These are phyloP conservation scores for Turnera subulata DNA, from an alignment of 345 rosid genomes.

Conservation along the genomic window DNA sequence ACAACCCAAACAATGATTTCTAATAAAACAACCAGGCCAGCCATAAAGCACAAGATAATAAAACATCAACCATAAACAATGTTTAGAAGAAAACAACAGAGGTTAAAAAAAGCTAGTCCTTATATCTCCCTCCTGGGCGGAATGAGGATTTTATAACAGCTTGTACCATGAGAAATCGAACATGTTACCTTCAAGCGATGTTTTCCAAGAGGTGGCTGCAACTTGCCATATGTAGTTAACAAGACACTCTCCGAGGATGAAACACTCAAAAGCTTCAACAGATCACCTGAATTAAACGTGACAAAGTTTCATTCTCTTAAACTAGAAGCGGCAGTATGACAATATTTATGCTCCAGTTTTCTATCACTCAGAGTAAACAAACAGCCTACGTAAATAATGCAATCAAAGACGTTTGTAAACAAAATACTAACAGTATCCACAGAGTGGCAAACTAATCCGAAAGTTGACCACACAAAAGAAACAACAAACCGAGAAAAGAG, in stretches of 20 bases:
- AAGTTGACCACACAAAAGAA: too few species aligned
- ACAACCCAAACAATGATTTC: too few species aligned
- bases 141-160: too few species aligned
- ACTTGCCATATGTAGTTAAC: slow-evolving; percentile 78
- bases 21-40: background rate
- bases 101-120: background rate
- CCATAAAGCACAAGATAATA: slow-evolving; percentile 3
- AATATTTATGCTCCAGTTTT: too few species aligned
- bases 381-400: too few species aligned
- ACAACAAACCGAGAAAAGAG: too few species aligned
- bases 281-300: slow-evolving; percentile 51
- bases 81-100: slow-evolving; percentile 6
- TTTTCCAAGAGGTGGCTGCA: slow-evolving; percentile 95
- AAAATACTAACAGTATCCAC: too few species aligned
- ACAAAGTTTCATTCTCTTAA: background rate
- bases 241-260: slow-evolving; percentile 53
- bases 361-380: too few species aligned
- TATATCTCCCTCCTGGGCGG: background rate
- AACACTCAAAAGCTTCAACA: slow-evolving; percentile 75
- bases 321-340: too few species aligned
- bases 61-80: slow-evolving; percentile 13
- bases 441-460: too few species aligned
- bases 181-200: slow-evolving; percentile 75
- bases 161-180: background rate
- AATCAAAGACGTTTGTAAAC: too few species aligned